Evolutionary conservation across 257 asterid species (phyloP), one percentile per base, ranked within the genome.

Genomic region (Lavandula angustifolia): DNA sequence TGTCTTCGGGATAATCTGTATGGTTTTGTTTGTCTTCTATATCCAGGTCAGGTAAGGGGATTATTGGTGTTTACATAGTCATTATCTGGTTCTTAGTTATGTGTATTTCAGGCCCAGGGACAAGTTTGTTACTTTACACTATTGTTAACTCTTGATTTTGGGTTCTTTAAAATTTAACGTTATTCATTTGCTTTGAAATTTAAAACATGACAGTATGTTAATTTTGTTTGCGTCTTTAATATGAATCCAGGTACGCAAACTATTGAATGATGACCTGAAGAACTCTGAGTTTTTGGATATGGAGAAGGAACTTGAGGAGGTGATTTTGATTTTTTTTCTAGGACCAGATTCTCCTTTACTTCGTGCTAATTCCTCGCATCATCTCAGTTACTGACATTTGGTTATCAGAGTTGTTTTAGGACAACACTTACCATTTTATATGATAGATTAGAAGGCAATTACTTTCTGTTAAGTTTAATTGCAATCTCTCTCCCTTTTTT

Each of bases 241-340:
- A 18, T 79, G 70, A 14, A 62, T 41, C 60, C 84, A 94, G 99
- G 91, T 94, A 61, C 90, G 79, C 67, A 51, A 74, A 17, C 74
- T 94, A 49, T 73, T 94, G 83, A 74, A 69, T 13, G 95, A 86
- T 75, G 96, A 90, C 42, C 92, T 89, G 32, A 78, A 76, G 73
- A 94, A 94, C 80, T 62, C 99, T 8, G 98, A 94, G 47, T 90
- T 75, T 69, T 50, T 83, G 78, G 99, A 94, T 80, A 88, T 94
- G 98, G 95, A 90, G 82, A 94, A 84, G 82, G 99, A 90, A 83
- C 98, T 94, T 47, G 78, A 38, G 22, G 99, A 94, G 99, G 98
- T 91, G 85, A 81, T 74, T 59, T 58, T 6, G 47, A 1, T 10
- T 73, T 72, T 67, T 10, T 12, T 41, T 4, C 44, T 47, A 17